Evolutionary conservation across 371 early-diverging fungal species (phyloP).

Genomic region (Mycotypha africana): DNA sequence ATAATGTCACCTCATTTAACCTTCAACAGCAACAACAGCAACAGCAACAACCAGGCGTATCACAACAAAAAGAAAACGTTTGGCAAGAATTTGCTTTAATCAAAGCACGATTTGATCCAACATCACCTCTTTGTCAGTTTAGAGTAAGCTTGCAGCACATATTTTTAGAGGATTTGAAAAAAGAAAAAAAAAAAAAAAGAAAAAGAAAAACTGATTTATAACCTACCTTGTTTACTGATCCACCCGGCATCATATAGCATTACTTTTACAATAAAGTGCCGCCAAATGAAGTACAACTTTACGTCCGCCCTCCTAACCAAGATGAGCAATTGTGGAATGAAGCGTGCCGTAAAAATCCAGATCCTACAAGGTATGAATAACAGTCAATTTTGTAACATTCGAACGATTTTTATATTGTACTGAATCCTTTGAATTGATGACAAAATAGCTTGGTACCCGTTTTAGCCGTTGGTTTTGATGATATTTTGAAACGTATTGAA

Average conservation of each 20-base stretch:
- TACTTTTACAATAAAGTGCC: slow-evolving; percentile 91
- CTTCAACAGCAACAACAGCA: neutral
- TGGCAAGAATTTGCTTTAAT: slow-evolving; percentile 44
- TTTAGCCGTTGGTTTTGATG: slow-evolving; percentile 86
- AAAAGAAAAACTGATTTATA: neutral
- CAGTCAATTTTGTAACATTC: neutral
- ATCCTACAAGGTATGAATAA: slow-evolving; percentile 59
- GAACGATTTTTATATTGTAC: neutral
- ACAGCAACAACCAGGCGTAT: slow-evolving; percentile 2
- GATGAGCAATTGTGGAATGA: slow-evolving; percentile 74
- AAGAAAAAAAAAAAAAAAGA: no score
- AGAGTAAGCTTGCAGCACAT: slow-evolving; percentile 31
- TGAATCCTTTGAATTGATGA: no score
- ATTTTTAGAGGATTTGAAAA: neutral
- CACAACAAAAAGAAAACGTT: slow-evolving; percentile 19
- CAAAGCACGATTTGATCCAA: slow-evolving; percentile 74
- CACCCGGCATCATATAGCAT: slow-evolving; percentile 39
- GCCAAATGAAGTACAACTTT: slow-evolving; percentile 69
- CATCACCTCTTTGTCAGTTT: slow-evolving; percentile 75
- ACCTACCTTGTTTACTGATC: neutral
- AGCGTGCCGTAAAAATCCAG: slow-evolving; percentile 80
- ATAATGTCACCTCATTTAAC: neutral
- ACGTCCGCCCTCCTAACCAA: slow-evolving; percentile 68
- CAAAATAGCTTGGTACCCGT: slow-evolving; percentile 58
- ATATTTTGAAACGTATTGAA: slow-evolving; percentile 77